These are phyloP conservation scores for Colletotrichum godetiae DNA, from an alignment of 2,329 filamentous ascomycete genomes.

Conservation along the genomic window DNA sequence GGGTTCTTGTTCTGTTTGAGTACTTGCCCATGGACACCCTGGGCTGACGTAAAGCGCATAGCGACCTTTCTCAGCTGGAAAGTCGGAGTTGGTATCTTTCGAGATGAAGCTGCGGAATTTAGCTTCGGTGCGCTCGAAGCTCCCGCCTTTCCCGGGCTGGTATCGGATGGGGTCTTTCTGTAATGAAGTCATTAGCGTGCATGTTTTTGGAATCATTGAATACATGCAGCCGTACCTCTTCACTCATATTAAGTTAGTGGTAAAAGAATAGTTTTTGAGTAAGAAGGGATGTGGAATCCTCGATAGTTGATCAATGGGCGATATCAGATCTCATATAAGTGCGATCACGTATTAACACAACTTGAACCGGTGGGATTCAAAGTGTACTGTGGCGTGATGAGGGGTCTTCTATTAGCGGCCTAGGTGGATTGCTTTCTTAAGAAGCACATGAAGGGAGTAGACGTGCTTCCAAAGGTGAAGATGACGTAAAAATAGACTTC, in stretches of 20 bases:
- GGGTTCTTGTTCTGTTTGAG: too few relatives aligned
- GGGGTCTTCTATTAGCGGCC: neutral
- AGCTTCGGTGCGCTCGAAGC: slow-evolving; percentile 64
- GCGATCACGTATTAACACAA: neutral
- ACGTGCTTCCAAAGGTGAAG: neutral
- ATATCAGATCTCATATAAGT: neutral
- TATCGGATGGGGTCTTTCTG: slow-evolving; percentile 23
- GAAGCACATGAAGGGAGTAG: neutral
- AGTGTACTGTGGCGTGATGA: neutral
- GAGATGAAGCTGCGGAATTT: slow-evolving; percentile 68
- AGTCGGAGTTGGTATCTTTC: slow-evolving; percentile 59
- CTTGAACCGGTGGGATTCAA: neutral
- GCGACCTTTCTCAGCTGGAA: slow-evolving; percentile 68
- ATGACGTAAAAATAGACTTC: neutral
- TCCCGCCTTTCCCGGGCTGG: slow-evolving; percentile 52
- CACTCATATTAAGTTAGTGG: neutral
- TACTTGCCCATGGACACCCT: slow-evolving; percentile 71
- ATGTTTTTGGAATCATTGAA: too few relatives aligned
- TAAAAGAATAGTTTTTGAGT: too few relatives aligned
- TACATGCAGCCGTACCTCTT: neutral
- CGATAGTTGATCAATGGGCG: neutral
- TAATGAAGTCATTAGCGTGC: neutral
- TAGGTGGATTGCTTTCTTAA: neutral
- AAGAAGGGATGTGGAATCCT: neutral
- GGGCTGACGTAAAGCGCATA: slow-evolving; percentile 72